A percentile compares a stretch with the other conserved stretches of the same genome.
Conservation (phyloP, 2,329 filamentous ascomycete species). For the Pseudogymnoascus sp. region DNA sequence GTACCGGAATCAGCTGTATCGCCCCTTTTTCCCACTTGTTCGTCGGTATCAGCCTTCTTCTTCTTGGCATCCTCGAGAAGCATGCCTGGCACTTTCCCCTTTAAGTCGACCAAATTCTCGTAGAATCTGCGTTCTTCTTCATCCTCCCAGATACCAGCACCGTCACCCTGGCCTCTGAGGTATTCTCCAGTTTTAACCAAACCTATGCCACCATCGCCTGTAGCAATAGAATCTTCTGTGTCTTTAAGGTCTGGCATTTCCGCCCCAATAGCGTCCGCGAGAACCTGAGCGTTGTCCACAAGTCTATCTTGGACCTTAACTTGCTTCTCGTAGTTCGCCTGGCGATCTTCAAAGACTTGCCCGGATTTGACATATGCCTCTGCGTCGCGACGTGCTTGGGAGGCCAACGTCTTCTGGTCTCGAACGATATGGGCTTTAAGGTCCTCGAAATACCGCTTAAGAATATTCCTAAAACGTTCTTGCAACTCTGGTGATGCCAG, state of each 20-base stretch:
- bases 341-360: constrained; percentile 95
- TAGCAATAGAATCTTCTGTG: constrained; percentile 60
- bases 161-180: constrained; percentile 79
- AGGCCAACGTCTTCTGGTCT: constrained; percentile 84
- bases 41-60: constrained; percentile 77
- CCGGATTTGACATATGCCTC: constrained; percentile 98
- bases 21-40: constrained; percentile 70
- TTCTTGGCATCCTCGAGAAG: constrained; percentile 91
- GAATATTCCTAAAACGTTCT: constrained; percentile 76
- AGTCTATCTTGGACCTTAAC: constrained; percentile 88
- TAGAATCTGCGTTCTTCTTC: constrained; percentile 97
- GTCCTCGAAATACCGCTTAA: constrained; percentile 85
- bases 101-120: constrained; percentile 90
- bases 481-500: constrained; percentile 71
- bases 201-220: constrained; percentile 72
- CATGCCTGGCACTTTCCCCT: constrained; percentile 90
- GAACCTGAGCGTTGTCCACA: constrained; percentile 78
- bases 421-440: constrained; percentile 80
- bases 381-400: constrained; percentile 87
- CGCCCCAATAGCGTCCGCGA: constrained; percentile 78
- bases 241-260: constrained; percentile 94
- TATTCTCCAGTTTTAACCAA: constrained; percentile 93
- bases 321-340: constrained; percentile 91
- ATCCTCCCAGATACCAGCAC: constrained; percentile 95
- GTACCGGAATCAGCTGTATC: constrained; percentile 44